Percentiles rank a stretch among this genome's conserved stretches.
phyloP scores from a whole-genome alignment of 371 early-diverging fungal genomes.

The Enterocytospora artemiae region DNA sequence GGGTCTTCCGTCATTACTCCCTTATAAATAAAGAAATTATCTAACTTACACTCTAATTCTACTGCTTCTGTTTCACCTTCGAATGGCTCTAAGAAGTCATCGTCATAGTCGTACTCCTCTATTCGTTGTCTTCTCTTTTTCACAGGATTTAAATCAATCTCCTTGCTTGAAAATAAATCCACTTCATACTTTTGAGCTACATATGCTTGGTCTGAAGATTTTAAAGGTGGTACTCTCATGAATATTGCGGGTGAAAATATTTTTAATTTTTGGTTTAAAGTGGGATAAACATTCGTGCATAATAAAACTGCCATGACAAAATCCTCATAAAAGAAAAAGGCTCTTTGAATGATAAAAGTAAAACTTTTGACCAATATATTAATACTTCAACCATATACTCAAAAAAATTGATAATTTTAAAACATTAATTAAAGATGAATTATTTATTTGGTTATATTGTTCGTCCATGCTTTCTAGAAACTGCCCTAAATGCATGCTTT shows the following conservation, averaged over 20 bases:
- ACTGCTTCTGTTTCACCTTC: constrained; percentile 49
- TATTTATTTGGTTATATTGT: not conserved
- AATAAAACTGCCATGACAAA: too few relatives aligned
- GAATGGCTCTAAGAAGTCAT: constrained; percentile 48
- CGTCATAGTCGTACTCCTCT: constrained; percentile 52
- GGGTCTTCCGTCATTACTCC: constrained; percentile 32
- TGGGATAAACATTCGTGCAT: too few relatives aligned
- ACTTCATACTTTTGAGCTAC: constrained; percentile 24
- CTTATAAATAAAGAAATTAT: constrained; percentile 53
- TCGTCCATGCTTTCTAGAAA: constrained; percentile 21
- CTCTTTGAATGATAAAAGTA: too few relatives aligned
- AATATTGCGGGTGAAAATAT: too few relatives aligned
- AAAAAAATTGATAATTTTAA: too few relatives aligned
- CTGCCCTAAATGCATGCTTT: constrained; percentile 27
- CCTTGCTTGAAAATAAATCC: constrained; percentile 23
- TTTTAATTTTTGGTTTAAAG: too few relatives aligned
- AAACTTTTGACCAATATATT: too few relatives aligned
- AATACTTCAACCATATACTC: too few relatives aligned
- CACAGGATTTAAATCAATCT: constrained; percentile 37
- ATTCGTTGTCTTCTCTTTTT: constrained; percentile 32
- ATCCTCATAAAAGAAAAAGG: too few relatives aligned
- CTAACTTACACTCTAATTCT: constrained; percentile 43
- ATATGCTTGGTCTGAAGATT: too few relatives aligned
- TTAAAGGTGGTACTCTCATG: too few relatives aligned
- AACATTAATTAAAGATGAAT: not conserved